Conservation (phyloP, 805 yeast species). For the Kodamaea hsintzibuensis region DNA sequence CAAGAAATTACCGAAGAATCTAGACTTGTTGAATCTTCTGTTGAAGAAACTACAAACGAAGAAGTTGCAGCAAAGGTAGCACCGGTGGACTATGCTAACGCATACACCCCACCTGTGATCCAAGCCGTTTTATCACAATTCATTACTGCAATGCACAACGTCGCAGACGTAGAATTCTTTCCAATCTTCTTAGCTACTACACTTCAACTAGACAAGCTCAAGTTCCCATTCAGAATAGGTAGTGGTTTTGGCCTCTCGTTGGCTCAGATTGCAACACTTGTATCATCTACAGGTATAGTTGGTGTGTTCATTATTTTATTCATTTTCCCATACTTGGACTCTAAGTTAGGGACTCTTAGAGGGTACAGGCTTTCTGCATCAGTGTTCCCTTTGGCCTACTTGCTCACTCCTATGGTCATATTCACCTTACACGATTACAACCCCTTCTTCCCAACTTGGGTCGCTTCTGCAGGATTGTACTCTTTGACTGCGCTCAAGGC, state of each 20-base stretch:
- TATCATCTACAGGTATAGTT: conserved; percentile 37
- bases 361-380: conserved; percentile 32
- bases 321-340: conserved; percentile 35
- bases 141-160: conserved; percentile 32
- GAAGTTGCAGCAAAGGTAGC: not conserved
- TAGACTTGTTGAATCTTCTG: conserved; percentile 1
- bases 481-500: conserved; percentile 31
- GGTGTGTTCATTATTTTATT: conserved; percentile 34
- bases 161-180: conserved; percentile 36
- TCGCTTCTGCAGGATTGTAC: conserved; percentile 28
- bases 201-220: conserved; percentile 23
- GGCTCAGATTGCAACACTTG: conserved; percentile 34
- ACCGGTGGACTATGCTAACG: conserved; percentile 10
- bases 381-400: conserved; percentile 34
- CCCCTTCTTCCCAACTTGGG: conserved; percentile 28
- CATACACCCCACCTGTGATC: conserved; percentile 33
- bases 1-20: conserved; percentile 1
- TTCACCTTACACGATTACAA: conserved; percentile 33
- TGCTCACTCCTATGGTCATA: conserved; percentile 31
- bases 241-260: conserved; percentile 41
- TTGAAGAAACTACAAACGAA: conserved; percentile 2
- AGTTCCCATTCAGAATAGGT: conserved; percentile 34
- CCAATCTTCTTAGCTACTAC: conserved; percentile 39
- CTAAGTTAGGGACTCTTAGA: conserved; percentile 30
- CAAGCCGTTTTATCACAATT: conserved; percentile 33